Percentiles rank a stretch among this genome's conserved stretches.
Evolutionary conservation across 2,329 filamentous ascomycete genomes (phyloP).

Genomic region (Verruconis gallopava): DNA sequence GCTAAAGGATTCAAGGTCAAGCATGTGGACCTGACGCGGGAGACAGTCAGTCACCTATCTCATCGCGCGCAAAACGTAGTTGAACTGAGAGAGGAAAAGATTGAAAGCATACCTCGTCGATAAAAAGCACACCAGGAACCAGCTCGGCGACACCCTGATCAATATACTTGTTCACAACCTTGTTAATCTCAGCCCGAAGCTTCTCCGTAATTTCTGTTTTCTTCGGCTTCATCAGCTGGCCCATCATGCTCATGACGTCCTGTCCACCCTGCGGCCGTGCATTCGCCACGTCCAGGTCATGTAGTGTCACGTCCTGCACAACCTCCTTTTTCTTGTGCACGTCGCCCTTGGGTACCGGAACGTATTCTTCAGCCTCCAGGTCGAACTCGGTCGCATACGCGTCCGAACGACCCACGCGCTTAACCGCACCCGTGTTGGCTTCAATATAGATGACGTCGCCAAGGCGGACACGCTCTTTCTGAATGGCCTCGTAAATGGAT

Average conservation of each 20-base stretch:
- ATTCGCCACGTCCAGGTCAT: conserved; percentile 93
- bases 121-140: conserved; percentile 96
- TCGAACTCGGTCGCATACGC: conserved; percentile 98
- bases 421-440: conserved; percentile 95
- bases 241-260: conserved; percentile 99
- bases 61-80: conserved; percentile 11
- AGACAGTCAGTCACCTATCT: no score
- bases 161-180: conserved; percentile 97
- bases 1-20: conserved; percentile 97
- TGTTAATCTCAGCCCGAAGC: conserved; percentile 90
- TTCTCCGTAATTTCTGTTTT: conserved; percentile 99
- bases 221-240: conserved; percentile 97
- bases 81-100: no score
- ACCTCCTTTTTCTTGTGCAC: conserved; percentile 99
- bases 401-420: conserved; percentile 88
- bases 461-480: conserved; percentile 91
- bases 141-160: conserved; percentile 96
- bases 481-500: conserved; percentile 97
- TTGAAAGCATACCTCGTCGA: conserved; percentile 64
- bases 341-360: conserved; percentile 95
- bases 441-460: conserved; percentile 99
- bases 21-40: conserved; percentile 97
- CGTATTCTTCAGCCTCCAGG: conserved; percentile 96
- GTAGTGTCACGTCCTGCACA: conserved; percentile 93
- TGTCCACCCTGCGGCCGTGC: conserved; percentile 90